phyloP scores from a whole-genome alignment of 2,329 filamentous ascomycete species.

The Aspergillus thermomutatus region DNA sequence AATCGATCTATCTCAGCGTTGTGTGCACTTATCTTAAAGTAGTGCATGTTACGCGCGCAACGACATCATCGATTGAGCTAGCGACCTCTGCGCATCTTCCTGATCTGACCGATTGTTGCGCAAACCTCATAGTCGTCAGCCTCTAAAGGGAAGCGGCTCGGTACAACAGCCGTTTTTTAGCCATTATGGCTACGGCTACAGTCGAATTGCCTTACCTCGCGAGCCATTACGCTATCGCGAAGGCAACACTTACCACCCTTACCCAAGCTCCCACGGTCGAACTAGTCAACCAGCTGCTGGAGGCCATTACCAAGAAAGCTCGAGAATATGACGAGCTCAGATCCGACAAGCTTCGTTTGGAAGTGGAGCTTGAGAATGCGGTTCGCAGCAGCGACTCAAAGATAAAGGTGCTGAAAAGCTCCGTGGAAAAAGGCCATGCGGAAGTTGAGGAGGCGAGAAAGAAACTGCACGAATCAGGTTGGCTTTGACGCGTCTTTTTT shows the following conservation, averaged over 20 bases:
- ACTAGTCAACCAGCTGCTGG: slow-evolving; percentile 71
- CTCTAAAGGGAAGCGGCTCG: slow-evolving; percentile 7
- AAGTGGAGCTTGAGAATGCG: slow-evolving; percentile 90
- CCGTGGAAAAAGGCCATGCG: slow-evolving; percentile 76
- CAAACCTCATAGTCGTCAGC: slow-evolving; percentile 4
- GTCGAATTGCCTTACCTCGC: slow-evolving; percentile 60
- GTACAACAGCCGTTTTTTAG: slow-evolving; percentile 13
- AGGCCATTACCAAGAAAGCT: slow-evolving; percentile 72
- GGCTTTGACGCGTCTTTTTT: slow-evolving; percentile 1
- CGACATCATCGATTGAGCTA: slow-evolving; percentile 23
- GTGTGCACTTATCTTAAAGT: slow-evolving; percentile 13
- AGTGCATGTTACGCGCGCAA: slow-evolving; percentile 12
- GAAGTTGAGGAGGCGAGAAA: slow-evolving; percentile 78
- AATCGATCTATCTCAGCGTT: slow-evolving; percentile 11
- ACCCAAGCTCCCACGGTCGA: slow-evolving; percentile 66
- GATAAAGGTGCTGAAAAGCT: slow-evolving; percentile 74
- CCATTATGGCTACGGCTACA: slow-evolving; percentile 52
- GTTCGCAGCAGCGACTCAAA: slow-evolving; percentile 80
- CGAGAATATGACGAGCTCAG: slow-evolving; percentile 78
- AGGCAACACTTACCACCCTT: slow-evolving; percentile 54
- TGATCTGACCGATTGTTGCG: slow-evolving; percentile 7
- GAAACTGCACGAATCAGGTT: slow-evolving; percentile 81
- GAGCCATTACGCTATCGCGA: slow-evolving; percentile 55
- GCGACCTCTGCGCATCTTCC: background rate
- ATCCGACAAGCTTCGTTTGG: slow-evolving; percentile 81